Conservation (phyloP, 1,139 yeast species). For the Saccharomyces hybrid region DNA sequence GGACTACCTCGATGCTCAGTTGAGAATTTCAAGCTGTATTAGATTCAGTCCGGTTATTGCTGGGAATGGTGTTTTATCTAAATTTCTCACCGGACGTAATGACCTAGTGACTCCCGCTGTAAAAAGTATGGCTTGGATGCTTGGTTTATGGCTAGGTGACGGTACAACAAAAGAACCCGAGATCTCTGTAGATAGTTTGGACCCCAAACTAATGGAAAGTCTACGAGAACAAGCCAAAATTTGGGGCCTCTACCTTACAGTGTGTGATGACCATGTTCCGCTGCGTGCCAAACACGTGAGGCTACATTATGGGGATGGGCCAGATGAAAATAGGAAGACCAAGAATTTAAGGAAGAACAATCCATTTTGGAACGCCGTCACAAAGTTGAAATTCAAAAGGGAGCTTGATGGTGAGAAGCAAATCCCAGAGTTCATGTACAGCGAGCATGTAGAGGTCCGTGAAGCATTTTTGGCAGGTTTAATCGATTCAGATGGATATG, state of each 20-base stretch:
- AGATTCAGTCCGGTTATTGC: slow-evolving; percentile 32
- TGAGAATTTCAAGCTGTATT: slow-evolving; percentile 30
- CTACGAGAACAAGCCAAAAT: slow-evolving; percentile 17
- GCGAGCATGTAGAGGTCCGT: slow-evolving; percentile 32
- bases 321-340: slow-evolving; percentile 11
- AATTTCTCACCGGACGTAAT: slow-evolving; percentile 20
- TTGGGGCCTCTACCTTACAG: slow-evolving; percentile 24
- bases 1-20: slow-evolving; percentile 22
- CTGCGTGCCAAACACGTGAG: slow-evolving; percentile 25
- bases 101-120: slow-evolving; percentile 19
- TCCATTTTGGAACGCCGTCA: slow-evolving; percentile 23
- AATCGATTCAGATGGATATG: slow-evolving; percentile 37
- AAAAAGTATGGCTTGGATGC: slow-evolving; percentile 32
- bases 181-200: slow-evolving; percentile 29
- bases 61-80: slow-evolving; percentile 29
- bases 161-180: slow-evolving; percentile 24
- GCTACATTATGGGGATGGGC: slow-evolving; percentile 17
- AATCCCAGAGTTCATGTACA: slow-evolving; percentile 25
- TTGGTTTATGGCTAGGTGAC: slow-evolving; percentile 29
- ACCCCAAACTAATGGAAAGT: slow-evolving; percentile 17
- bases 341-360: slow-evolving; percentile 20
- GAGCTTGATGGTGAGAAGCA: slow-evolving; percentile 20
- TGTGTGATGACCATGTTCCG: slow-evolving; percentile 17
- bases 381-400: slow-evolving; percentile 16
- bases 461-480: slow-evolving; percentile 40